Conservation (phyloP, 176 grass and related monocot genomes). For the Zea mays region DNA sequence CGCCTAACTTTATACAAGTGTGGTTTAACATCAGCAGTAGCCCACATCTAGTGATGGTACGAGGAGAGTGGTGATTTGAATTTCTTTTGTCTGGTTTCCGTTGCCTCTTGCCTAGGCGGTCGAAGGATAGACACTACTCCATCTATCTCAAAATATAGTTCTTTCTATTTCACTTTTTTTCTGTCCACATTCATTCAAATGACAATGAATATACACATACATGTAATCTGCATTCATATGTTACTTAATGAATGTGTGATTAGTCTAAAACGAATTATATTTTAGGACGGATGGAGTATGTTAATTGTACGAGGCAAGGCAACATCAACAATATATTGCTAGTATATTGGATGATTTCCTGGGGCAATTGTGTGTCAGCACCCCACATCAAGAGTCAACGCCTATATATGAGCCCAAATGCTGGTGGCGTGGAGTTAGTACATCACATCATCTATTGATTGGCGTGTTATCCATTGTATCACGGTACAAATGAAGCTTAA, state of each 20-base stretch:
- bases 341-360: neutral
- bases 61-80: neutral
- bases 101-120: neutral
- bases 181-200: too few species aligned
- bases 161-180: too few species aligned
- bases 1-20: too few species aligned
- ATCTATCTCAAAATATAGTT: too few species aligned
- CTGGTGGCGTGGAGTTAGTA: neutral
- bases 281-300: neutral
- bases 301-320: slow-evolving; percentile 1
- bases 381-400: neutral
- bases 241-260: too few species aligned
- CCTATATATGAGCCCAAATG: neutral
- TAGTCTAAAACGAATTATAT: too few species aligned
- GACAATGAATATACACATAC: too few species aligned
- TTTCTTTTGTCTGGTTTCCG: neutral
- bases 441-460: too few species aligned
- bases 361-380: neutral
- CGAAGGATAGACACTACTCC: neutral
- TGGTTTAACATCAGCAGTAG: too few species aligned
- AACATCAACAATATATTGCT: neutral
- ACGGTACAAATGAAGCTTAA: too few species aligned
- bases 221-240: too few species aligned
- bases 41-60: neutral
- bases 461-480: too few species aligned